A percentile compares a stretch with the other conserved stretches of the same genome.
Conservation (phyloP, 1,284 basidiomycete species). For the Irpex rosettiformis region DNA sequence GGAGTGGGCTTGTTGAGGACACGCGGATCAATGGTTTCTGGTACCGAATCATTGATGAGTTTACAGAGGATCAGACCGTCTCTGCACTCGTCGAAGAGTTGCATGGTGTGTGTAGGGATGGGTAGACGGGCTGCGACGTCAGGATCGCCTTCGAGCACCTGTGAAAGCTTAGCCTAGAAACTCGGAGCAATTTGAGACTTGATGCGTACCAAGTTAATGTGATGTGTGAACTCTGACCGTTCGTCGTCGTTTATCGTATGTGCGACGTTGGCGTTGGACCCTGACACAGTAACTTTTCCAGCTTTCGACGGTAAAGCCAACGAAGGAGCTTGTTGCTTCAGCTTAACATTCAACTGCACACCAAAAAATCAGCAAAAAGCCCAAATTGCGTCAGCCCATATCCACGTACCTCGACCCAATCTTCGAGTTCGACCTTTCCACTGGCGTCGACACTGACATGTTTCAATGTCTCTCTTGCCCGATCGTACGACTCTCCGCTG, state of each 20-base stretch:
- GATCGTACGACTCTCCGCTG: slow-evolving; percentile 88
- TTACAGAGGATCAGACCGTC: slow-evolving; percentile 97
- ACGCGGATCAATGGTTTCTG: slow-evolving; percentile 98
- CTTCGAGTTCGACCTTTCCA: slow-evolving; percentile 95
- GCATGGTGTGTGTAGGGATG: slow-evolving; percentile 98
- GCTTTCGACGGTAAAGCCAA: slow-evolving; percentile 68
- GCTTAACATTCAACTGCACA: slow-evolving; percentile 75
- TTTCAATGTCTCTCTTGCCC: slow-evolving; percentile 89
- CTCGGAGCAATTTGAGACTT: background rate
- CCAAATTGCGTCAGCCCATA: background rate
- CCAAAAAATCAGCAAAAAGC: background rate
- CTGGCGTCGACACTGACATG: slow-evolving; percentile 92
- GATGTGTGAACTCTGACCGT: slow-evolving; percentile 92
- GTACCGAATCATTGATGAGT: slow-evolving; percentile 98
- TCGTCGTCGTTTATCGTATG: slow-evolving; percentile 99
- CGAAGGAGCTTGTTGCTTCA: slow-evolving; percentile 53
- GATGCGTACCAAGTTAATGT: slow-evolving; percentile 83
- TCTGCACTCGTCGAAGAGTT: slow-evolving; percentile 95
- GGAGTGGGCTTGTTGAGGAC: slow-evolving; percentile 87
- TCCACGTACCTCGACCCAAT: slow-evolving; percentile 87
- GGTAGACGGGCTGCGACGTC: slow-evolving; percentile 85
- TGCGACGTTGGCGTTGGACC: slow-evolving; percentile 93
- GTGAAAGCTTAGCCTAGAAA: slow-evolving; percentile 5
- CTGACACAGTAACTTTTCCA: slow-evolving; percentile 93
- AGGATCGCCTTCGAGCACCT: slow-evolving; percentile 89